Percentiles rank a stretch among this genome's conserved stretches.
phyloP scores from a whole-genome alignment of 768 basidiomycete genomes.

The Phaeotremella fagi region DNA sequence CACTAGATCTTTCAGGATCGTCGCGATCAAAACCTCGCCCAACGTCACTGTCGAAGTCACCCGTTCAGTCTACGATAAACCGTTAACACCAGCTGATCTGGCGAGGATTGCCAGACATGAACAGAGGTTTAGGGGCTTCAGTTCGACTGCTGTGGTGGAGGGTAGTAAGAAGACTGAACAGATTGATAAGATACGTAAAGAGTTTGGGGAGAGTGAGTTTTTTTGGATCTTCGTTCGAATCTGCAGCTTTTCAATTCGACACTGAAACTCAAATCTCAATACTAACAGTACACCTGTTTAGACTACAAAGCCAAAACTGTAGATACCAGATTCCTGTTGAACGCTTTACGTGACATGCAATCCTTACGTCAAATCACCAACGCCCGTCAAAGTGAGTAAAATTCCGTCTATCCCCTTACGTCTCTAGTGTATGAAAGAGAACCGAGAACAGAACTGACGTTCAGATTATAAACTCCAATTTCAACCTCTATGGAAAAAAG shows the following conservation, averaged over 20 bases:
- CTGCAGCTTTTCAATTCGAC: neutral
- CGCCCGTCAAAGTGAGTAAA: neutral
- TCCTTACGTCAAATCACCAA: slow-evolving; percentile 7
- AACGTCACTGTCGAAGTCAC: too few relatives aligned
- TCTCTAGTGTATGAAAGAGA: neutral
- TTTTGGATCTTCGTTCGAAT: neutral
- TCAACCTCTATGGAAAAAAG: neutral
- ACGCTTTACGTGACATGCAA: slow-evolving; percentile 12
- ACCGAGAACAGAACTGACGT: neutral
- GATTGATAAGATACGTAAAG: neutral
- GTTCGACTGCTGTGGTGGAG: too few relatives aligned
- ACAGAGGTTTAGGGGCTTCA: too few relatives aligned
- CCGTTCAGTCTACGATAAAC: too few relatives aligned
- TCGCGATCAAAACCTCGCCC: too few relatives aligned
- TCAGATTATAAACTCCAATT: neutral
- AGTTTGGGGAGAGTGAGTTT: neutral
- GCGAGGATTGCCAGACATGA: too few relatives aligned
- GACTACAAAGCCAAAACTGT: slow-evolving; percentile 6
- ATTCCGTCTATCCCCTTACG: neutral
- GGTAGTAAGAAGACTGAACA: neutral
- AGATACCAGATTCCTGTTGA: slow-evolving; percentile 3
- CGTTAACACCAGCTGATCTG: too few relatives aligned
- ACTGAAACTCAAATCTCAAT: too few relatives aligned
- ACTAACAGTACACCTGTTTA: too few relatives aligned
- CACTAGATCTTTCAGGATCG: too few relatives aligned